Conservation (phyloP, 257 asterid species). For the Lithospermum erythrorhizon region DNA sequence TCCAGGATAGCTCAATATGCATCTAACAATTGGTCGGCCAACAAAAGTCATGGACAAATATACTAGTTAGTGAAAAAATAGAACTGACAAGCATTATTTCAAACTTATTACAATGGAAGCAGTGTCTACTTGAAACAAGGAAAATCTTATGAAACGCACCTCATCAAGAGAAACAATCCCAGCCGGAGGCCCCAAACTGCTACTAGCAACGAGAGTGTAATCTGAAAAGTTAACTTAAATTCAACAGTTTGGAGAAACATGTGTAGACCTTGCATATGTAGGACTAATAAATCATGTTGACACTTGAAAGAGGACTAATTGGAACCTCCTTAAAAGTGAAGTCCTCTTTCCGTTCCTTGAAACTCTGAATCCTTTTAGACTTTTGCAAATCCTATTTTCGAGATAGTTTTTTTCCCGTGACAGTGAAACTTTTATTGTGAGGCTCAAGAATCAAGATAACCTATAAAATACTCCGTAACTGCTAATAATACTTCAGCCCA, state of each 20-base stretch:
- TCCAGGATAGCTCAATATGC: too few relatives aligned
- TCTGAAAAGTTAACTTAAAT: constrained; percentile 34
- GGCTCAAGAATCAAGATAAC: background rate
- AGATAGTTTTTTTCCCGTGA: background rate
- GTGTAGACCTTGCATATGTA: too few relatives aligned
- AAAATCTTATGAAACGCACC: constrained; percentile 28
- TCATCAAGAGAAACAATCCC: constrained; percentile 68
- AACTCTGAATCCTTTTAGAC: background rate
- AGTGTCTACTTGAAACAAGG: background rate
- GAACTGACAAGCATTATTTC: too few relatives aligned
- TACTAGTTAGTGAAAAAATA: too few relatives aligned
- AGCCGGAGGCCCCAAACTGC: constrained; percentile 90
- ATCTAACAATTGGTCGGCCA: too few relatives aligned
- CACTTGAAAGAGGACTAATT: background rate
- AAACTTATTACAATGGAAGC: background rate
- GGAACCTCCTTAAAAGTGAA: background rate
- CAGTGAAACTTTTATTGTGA: too few relatives aligned
- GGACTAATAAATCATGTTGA: background rate
- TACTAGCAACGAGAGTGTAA: constrained; percentile 57
- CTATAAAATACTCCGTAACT: background rate
- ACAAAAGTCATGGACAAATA: too few relatives aligned
- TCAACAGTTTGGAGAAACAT: constrained; percentile 4
- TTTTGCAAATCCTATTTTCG: background rate
- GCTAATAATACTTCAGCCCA: background rate
- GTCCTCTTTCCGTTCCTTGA: background rate